These are phyloP conservation scores for Chrysoporthe puriensis DNA, from an alignment of 2,329 filamentous ascomycete genomes.

Conservation along the genomic window DNA sequence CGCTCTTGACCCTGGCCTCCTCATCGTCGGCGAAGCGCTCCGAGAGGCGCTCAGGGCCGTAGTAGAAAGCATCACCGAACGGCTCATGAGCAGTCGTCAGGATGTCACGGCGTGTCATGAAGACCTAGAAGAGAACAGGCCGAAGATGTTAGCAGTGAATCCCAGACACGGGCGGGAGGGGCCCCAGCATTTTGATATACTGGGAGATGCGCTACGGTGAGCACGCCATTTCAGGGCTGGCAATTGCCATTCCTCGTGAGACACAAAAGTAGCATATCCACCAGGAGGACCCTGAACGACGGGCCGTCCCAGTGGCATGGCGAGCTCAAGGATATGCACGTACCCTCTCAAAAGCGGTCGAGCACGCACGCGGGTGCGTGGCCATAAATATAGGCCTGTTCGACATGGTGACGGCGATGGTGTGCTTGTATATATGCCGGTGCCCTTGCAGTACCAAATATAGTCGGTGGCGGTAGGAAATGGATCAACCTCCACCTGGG, in stretches of 20 bases:
- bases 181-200: not conserved
- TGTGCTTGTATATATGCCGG: constrained; percentile 13
- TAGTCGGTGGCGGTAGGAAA: not conserved
- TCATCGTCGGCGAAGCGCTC: constrained; percentile 75
- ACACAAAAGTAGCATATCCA: not conserved
- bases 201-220: constrained; percentile 20
- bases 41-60: constrained; percentile 85
- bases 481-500: no score
- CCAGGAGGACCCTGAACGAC: constrained; percentile 21
- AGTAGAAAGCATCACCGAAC: constrained; percentile 97
- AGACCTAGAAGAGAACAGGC: constrained; percentile 65
- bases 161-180: not conserved
- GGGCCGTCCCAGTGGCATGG: constrained; percentile 12
- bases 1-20: constrained; percentile 59
- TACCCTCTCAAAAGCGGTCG: constrained; percentile 95
- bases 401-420: constrained; percentile 60
- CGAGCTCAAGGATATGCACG: constrained; percentile 36
- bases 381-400: constrained; percentile 86
- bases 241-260: constrained; percentile 20
- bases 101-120: constrained; percentile 88
- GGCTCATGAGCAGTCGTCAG: constrained; percentile 91
- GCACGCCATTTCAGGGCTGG: constrained; percentile 27
- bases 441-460: not conserved
- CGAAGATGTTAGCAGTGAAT: constrained; percentile 6
- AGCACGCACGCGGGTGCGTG: constrained; percentile 93